Conservation (phyloP, 495 filamentous ascomycete species). For the Cudoniella acicularis region DNA sequence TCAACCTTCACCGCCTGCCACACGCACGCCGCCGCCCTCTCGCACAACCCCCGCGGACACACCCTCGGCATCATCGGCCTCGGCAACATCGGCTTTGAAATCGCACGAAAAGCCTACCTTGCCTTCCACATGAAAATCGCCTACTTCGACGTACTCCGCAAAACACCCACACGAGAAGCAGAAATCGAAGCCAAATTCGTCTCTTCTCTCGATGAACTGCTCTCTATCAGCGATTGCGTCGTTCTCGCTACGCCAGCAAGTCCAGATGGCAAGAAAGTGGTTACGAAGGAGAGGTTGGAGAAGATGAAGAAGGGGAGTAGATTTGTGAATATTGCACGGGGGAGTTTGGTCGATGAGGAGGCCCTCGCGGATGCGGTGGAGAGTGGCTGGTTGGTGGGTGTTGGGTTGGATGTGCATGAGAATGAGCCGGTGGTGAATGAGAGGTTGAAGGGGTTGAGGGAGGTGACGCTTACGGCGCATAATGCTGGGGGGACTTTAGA, state of each 20-base stretch:
- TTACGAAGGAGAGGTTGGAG: constrained; percentile 46
- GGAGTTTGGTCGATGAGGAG: constrained; percentile 65
- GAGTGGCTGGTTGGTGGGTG: constrained; percentile 43
- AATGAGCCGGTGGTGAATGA: constrained; percentile 39
- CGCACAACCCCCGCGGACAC: constrained; percentile 47
- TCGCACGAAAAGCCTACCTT: constrained; percentile 57
- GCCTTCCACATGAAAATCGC: constrained; percentile 66
- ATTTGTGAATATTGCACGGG: constrained; percentile 72
- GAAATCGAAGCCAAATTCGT: constrained; percentile 48
- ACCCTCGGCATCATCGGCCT: constrained; percentile 56
- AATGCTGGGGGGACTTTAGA: constrained; percentile 72
- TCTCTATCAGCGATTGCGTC: constrained; percentile 58
- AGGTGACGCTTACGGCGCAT: constrained; percentile 63
- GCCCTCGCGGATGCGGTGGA: constrained; percentile 64
- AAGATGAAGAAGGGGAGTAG: constrained; percentile 54
- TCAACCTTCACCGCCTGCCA: constrained; percentile 50
- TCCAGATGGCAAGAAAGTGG: constrained; percentile 48
- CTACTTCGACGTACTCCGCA: constrained; percentile 64
- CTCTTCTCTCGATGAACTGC: constrained; percentile 46
- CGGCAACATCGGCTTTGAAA: constrained; percentile 61
- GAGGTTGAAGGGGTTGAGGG: constrained; percentile 18
- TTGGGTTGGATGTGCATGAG: constrained; percentile 67
- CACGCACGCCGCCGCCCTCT: constrained; percentile 44
- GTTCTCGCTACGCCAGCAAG: constrained; percentile 64
- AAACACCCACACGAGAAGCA: constrained; percentile 38